Evolutionary conservation across 768 basidiomycete genomes (phyloP).

Genomic region (Leccinum variicolor): DNA sequence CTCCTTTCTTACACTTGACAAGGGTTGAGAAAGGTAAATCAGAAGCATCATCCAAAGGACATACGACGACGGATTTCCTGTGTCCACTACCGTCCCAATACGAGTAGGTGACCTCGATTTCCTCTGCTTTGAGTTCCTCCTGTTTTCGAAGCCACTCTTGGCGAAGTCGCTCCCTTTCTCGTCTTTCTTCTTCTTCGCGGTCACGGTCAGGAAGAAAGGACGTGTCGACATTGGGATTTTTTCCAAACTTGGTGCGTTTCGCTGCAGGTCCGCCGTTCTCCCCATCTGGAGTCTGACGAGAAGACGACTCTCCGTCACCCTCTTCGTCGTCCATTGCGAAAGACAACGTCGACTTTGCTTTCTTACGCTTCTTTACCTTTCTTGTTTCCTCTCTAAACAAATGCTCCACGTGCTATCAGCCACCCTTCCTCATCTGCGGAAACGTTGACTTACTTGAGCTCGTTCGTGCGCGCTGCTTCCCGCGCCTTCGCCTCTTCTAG

Average conservation of each 20-base stretch:
- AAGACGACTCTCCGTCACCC: conserved; percentile 39
- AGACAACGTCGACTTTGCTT: conserved; percentile 84
- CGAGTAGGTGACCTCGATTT: conserved; percentile 91
- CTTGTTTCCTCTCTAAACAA: conserved; percentile 83
- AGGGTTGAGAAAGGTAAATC: not conserved
- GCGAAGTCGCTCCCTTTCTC: conserved; percentile 82
- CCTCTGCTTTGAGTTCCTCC: conserved; percentile 63
- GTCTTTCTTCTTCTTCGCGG: conserved; percentile 88
- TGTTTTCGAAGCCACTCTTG: conserved; percentile 83
- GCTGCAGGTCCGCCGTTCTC: conserved; percentile 44
- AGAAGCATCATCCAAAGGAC: conserved; percentile 27
- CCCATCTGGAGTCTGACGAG: conserved; percentile 37
- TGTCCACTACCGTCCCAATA: conserved; percentile 99
- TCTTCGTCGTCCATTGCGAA: conserved; percentile 87
- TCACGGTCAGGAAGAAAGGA: conserved; percentile 98
- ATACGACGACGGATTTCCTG: conserved; percentile 83
- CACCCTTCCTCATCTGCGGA: conserved; percentile 34
- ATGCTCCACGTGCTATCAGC: conserved; percentile 79
- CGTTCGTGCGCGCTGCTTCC: conserved; percentile 80
- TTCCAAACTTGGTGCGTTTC: conserved; percentile 81
- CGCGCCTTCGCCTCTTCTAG: conserved; percentile 89
- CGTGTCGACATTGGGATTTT: conserved; percentile 96
- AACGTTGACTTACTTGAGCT: conserved; percentile 73
- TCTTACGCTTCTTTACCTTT: conserved; percentile 91
- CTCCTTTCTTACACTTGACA: conserved; percentile 92